phyloP scores from a whole-genome alignment of 1,284 basidiomycete genomes.

The Retiboletus fuscus region DNA sequence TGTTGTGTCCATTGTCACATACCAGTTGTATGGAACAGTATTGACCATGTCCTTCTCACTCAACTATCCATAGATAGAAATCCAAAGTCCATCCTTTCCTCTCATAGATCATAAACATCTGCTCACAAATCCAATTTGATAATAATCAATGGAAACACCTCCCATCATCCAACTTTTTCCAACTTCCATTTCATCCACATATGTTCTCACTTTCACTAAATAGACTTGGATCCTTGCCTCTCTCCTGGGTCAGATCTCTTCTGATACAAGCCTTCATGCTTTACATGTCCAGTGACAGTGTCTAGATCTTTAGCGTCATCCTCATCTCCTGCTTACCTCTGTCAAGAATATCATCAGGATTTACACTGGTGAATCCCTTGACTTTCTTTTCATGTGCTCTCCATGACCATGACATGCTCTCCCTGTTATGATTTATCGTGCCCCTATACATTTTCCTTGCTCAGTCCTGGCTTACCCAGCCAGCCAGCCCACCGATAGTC shows the following conservation, averaged over 20 bases:
- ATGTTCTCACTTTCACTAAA: constrained; percentile 53
- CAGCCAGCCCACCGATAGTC: too few relatives aligned
- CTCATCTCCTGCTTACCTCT: constrained; percentile 86
- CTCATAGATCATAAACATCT: not conserved
- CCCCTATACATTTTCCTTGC: too few relatives aligned
- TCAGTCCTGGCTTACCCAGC: too few relatives aligned
- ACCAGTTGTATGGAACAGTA: too few relatives aligned
- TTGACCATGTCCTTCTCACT: constrained; percentile 43
- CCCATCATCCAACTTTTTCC: constrained; percentile 71
- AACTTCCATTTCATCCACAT: constrained; percentile 46
- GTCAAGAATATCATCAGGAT: constrained; percentile 83
- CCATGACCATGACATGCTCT: too few relatives aligned
- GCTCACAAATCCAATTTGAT: not conserved
- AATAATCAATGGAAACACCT: constrained; percentile 66
- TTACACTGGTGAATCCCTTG: constrained; percentile 69
- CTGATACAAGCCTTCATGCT: constrained; percentile 90
- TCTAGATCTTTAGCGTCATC: constrained; percentile 94
- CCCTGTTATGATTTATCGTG: too few relatives aligned
- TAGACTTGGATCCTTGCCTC: constrained; percentile 90
- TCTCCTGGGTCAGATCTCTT: constrained; percentile 86
- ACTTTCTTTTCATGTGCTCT: too few relatives aligned
- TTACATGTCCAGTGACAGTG: constrained; percentile 62
- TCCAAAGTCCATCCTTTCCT: constrained; percentile 19
- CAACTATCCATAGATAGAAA: constrained; percentile 44
- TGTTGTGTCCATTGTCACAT: too few relatives aligned